phyloP scores from a whole-genome alignment of 495 filamentous ascomycete genomes.

The Penicillium chermesinum region DNA sequence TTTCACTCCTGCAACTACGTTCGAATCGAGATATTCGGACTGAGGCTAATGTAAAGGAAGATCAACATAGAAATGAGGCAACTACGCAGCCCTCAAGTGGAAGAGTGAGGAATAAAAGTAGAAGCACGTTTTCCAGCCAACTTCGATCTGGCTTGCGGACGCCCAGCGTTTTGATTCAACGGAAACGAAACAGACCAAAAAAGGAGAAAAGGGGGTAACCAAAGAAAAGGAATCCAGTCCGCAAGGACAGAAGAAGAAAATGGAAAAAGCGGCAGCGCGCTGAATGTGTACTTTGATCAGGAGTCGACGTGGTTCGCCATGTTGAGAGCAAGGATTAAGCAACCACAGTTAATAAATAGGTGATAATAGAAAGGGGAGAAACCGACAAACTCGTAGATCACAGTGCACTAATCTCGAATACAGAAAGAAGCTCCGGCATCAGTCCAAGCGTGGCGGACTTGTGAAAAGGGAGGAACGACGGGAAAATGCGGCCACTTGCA shows the following conservation, averaged over 20 bases:
- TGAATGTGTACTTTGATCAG: slow-evolving; percentile 6
- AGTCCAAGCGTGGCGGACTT: slow-evolving; percentile 9
- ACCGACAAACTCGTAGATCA: slow-evolving; percentile 32
- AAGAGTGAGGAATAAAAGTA: too few species aligned
- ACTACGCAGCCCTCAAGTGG: slow-evolving; percentile 1
- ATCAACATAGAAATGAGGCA: too few species aligned
- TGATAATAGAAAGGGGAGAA: slow-evolving; percentile 29
- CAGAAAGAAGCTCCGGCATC: slow-evolving; percentile 17
- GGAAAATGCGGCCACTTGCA: slow-evolving; percentile 24
- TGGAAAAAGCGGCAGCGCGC: slow-evolving; percentile 2
- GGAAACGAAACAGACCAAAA: not conserved
- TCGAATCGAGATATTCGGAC: too few species aligned
- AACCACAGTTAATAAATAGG: slow-evolving; percentile 32
- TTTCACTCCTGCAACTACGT: too few species aligned
- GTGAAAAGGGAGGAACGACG: slow-evolving; percentile 20
- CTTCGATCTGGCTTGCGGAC: not conserved
- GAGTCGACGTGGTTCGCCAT: slow-evolving; percentile 4
- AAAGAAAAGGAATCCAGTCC: not conserved
- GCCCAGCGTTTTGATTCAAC: not conserved
- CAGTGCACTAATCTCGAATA: slow-evolving; percentile 34
- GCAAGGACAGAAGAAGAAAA: slow-evolving; percentile 4
- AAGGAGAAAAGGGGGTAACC: not conserved
- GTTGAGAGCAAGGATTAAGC: slow-evolving; percentile 26
- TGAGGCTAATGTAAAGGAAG: too few species aligned
- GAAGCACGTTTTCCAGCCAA: not conserved